Percentiles rank a stretch among this genome's conserved stretches.
These are phyloP conservation scores for Mrakia frigida DNA, from an alignment of 768 basidiomycete species.

Conservation along the genomic window DNA sequence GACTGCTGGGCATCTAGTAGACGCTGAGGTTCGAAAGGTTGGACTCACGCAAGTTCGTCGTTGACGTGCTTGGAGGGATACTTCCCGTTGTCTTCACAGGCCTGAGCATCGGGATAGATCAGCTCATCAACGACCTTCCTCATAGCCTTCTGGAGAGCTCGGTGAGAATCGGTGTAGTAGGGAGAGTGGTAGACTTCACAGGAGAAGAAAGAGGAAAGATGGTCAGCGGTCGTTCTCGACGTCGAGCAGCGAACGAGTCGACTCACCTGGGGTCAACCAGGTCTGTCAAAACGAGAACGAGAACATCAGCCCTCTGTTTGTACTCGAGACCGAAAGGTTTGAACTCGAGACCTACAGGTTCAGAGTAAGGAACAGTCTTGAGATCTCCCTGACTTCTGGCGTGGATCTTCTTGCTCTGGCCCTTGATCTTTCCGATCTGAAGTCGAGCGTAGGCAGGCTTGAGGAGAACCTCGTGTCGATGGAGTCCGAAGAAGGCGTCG, in stretches of 20 bases:
- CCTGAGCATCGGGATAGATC: conserved; percentile 62
- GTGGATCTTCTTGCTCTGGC: conserved; percentile 56
- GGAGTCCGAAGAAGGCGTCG: conserved; percentile 80
- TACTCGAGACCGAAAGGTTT: neutral
- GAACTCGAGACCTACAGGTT: conserved; percentile 51
- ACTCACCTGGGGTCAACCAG: conserved; percentile 42
- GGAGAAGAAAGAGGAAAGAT: conserved; percentile 54
- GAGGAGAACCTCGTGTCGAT: conserved; percentile 74
- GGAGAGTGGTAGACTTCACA: conserved; percentile 62
- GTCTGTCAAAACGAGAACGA: neutral
- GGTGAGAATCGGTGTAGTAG: conserved; percentile 65
- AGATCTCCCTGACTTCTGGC: conserved; percentile 54
- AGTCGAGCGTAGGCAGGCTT: conserved; percentile 68
- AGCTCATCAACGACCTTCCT: conserved; percentile 65
- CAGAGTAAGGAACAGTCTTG: conserved; percentile 72
- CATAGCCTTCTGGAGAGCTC: conserved; percentile 48
- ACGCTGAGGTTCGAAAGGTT: too few relatives aligned
- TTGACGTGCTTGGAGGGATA: conserved; percentile 69
- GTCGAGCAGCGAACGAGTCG: neutral
- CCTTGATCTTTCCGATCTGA: conserved; percentile 64
- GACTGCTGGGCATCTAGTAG: too few relatives aligned
- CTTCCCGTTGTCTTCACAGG: conserved; percentile 84
- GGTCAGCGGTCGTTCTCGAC: neutral
- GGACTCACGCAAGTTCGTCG: conserved; percentile 61
- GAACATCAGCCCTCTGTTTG: neutral